Percentiles rank a stretch among this genome's conserved stretches.
Conservation (phyloP, 164 flowering plant genomes). For the Magnolia kwangsiensis region DNA sequence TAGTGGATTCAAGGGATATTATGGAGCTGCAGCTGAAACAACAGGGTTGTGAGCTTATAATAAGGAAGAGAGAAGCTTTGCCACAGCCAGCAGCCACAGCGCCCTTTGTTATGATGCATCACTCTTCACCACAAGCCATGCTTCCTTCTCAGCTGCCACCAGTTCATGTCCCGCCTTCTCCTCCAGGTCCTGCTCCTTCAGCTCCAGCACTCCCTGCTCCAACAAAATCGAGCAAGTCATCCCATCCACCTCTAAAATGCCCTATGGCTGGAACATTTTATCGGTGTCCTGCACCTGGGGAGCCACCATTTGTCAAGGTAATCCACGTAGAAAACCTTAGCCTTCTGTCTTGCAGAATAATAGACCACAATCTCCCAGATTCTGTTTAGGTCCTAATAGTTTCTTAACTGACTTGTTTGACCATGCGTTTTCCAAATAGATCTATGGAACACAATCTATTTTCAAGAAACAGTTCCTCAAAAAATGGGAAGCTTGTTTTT, state of each 20-base stretch:
- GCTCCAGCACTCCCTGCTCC: conserved; percentile 36
- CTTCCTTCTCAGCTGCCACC: conserved; percentile 32
- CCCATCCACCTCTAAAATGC: conserved; percentile 58
- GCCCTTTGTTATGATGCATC: conserved; percentile 28
- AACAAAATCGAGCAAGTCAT: conserved; percentile 34
- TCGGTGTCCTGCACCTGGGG: conserved; percentile 64
- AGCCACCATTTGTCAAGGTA: conserved; percentile 75
- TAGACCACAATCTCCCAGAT: no score
- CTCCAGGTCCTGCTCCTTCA: conserved; percentile 16
- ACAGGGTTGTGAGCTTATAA: conserved; percentile 50
- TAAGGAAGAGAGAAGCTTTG: conserved; percentile 67
- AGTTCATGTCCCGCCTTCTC: conserved; percentile 17
- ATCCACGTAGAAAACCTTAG: neutral
- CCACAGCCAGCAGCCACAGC: conserved; percentile 35
- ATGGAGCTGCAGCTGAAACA: conserved; percentile 67
- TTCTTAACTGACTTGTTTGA: no score
- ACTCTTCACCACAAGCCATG: conserved; percentile 26
- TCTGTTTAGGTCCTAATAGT: no score
- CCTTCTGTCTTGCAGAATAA: no score
- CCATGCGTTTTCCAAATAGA: no score
- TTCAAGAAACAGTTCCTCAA: no score
- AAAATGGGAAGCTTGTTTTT: no score
- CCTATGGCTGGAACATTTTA: conserved; percentile 87
- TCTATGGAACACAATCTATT: no score
- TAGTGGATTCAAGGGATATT: conserved; percentile 74